phyloP scores from a whole-genome alignment of 495 filamentous ascomycete genomes.

The Hypomontagnella monticulosa region DNA sequence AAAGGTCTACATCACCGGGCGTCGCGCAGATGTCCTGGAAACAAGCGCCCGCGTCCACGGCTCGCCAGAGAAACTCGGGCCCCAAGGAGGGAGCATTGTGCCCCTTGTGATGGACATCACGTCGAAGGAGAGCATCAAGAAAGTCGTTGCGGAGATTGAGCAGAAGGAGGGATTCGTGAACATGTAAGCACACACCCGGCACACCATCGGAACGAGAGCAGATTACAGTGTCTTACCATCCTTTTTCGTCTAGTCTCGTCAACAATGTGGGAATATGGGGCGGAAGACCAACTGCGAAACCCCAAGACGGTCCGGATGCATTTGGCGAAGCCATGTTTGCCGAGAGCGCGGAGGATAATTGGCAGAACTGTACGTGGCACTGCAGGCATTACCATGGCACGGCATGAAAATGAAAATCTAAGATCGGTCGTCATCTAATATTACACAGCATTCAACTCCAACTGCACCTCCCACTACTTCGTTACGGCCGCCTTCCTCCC shows the following conservation, averaged over 20 bases:
- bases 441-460: constrained; percentile 71
- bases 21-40: constrained; percentile 66
- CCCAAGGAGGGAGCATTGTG: constrained; percentile 52
- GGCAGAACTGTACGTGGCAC: constrained; percentile 59
- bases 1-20: constrained; percentile 84
- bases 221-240: constrained; percentile 45
- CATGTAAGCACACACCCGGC: constrained; percentile 61
- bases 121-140: constrained; percentile 74
- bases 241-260: constrained; percentile 65
- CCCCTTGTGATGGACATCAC: constrained; percentile 78
- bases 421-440: constrained; percentile 53
- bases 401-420: too few relatives aligned
- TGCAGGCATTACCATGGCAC: constrained; percentile 9
- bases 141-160: constrained; percentile 69
- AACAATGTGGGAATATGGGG: constrained; percentile 83
- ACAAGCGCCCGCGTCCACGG: constrained; percentile 56
- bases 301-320: constrained; percentile 33
- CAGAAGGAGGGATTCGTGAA: constrained; percentile 73
- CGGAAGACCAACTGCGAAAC: not conserved
- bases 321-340: constrained; percentile 47
- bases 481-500: constrained; percentile 56
- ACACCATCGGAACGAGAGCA: constrained; percentile 49
- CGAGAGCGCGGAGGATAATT: constrained; percentile 60
- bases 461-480: constrained; percentile 76
- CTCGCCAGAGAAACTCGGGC: constrained; percentile 45